phyloP scores from a whole-genome alignment of 441 rosid species.

The Adansonia gregorii region DNA sequence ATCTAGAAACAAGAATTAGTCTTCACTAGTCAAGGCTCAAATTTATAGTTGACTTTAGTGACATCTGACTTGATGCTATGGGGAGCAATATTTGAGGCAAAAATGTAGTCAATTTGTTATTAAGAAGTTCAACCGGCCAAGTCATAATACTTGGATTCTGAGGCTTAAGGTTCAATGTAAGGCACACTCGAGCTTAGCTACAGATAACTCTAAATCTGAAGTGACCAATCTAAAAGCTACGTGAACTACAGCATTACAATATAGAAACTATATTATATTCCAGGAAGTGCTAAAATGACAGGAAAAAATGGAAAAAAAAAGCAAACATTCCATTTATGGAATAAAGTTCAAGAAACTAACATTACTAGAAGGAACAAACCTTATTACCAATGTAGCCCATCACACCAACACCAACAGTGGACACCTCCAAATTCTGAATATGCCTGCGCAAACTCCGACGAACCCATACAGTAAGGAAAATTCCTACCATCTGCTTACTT shows the following conservation, averaged over 20 bases:
- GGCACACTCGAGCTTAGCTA: conserved; percentile 17
- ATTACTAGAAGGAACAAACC: conserved; percentile 49
- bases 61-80: not conserved
- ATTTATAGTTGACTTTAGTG: conserved; percentile 6
- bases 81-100: conserved; percentile 11
- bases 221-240: not conserved
- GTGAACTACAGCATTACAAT: not conserved
- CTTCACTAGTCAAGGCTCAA: not conserved
- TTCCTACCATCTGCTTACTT: conserved; percentile 97
- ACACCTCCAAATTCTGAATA: conserved; percentile 77
- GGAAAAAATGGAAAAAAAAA: not conserved
- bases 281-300: not conserved
- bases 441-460: conserved; percentile 80
- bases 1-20: not conserved
- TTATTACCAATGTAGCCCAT: conserved; percentile 99
- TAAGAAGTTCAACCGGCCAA: conserved; percentile 4
- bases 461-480: conserved; percentile 89
- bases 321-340: conserved; percentile 4
- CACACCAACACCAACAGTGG: conserved; percentile 95
- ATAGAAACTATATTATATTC: not conserved
- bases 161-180: not conserved
- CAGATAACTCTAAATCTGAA: not conserved
- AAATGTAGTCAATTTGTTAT: not conserved
- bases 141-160: not conserved
- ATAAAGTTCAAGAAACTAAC: conserved; percentile 1